Conservation (phyloP, 1,139 yeast species). For the Saccharomyces hybrid region DNA sequence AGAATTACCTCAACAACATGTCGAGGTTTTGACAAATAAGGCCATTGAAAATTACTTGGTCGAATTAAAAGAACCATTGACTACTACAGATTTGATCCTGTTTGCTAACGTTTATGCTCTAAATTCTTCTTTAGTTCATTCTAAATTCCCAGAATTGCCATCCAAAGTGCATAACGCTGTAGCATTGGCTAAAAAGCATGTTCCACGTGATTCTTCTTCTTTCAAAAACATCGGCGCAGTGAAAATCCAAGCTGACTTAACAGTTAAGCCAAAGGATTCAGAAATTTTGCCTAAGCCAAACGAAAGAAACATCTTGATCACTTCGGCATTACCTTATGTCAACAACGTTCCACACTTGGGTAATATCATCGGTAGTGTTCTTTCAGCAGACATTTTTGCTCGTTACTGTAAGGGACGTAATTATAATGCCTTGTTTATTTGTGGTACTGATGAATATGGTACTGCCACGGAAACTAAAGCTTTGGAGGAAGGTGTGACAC, state of each 20-base stretch:
- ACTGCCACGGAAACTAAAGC: conserved; percentile 99
- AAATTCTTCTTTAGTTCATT: conserved; percentile 26
- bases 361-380: conserved; percentile 89
- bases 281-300: conserved; percentile 53
- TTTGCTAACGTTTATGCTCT: conserved; percentile 34
- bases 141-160: conserved; percentile 31
- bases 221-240: conserved; percentile 52
- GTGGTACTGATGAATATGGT: conserved; percentile 99
- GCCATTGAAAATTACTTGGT: conserved; percentile 29
- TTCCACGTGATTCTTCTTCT: conserved; percentile 33
- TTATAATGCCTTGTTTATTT: conserved; percentile 73
- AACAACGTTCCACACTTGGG: conserved; percentile 98
- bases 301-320: conserved; percentile 75
- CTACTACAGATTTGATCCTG: conserved; percentile 32
- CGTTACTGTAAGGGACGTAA: conserved; percentile 86
- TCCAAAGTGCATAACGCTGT: conserved; percentile 39
- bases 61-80: conserved; percentile 20
- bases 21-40: conserved; percentile 30
- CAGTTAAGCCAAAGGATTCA: conserved; percentile 30
- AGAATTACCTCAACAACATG: conserved; percentile 14
- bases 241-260: conserved; percentile 39
- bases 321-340: conserved; percentile 96
- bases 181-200: conserved; percentile 28
- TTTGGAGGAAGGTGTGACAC: conserved; percentile 83
- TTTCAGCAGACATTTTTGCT: conserved; percentile 89